Evolutionary conservation across 768 basidiomycete genomes (phyloP).

Genomic region (Podaxis sp.): DNA sequence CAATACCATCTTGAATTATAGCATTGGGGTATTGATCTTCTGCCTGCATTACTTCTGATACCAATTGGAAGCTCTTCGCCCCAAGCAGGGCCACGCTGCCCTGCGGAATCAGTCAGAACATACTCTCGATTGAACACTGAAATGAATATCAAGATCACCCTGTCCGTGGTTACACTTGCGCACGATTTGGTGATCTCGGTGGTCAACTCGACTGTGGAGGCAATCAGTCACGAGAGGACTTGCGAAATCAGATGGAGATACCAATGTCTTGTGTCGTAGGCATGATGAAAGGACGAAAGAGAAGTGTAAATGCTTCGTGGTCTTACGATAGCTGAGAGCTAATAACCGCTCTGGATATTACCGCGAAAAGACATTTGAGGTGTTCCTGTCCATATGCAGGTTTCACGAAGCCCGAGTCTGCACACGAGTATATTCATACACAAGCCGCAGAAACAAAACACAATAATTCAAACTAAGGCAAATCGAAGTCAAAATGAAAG

Average conservation of each 20-base stretch:
- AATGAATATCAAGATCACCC: background rate
- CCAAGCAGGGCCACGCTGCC: background rate
- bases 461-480: background rate
- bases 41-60: background rate
- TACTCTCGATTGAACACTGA: no score
- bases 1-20: background rate
- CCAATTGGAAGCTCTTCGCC: background rate
- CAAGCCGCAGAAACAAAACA: background rate
- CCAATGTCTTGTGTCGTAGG: background rate
- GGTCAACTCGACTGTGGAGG: background rate
- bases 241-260: background rate
- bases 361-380: background rate
- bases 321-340: background rate
- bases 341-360: background rate
- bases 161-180: background rate
- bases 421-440: conserved; percentile 11
- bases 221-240: background rate
- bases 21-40: background rate
- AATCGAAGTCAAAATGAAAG: background rate
- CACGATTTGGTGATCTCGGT: background rate
- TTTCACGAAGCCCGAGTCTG: background rate
- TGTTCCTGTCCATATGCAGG: background rate
- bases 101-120: background rate
- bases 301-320: background rate
- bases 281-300: background rate